These are phyloP conservation scores for Heracleum sosnowskyi DNA, from an alignment of 129 eudicot genomes.

Conservation along the genomic window DNA sequence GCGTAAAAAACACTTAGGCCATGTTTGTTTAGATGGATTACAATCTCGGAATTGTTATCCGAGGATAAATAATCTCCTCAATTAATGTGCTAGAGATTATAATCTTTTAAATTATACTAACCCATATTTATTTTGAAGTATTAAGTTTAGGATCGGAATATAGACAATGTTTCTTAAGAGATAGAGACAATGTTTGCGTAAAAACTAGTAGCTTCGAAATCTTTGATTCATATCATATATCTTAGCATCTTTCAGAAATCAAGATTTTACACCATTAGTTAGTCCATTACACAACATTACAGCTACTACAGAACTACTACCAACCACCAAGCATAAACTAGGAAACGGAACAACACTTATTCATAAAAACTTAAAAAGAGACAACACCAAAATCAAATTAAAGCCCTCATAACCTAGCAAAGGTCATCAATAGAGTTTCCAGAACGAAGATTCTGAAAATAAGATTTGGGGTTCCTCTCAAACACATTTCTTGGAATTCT, in stretches of 20 bases:
- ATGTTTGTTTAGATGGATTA: no score
- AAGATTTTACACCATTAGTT: background rate
- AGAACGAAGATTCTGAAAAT: constrained; percentile 20
- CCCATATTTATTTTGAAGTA: no score
- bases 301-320: background rate
- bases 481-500: constrained; percentile 21
- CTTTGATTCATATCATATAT: background rate
- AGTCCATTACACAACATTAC: background rate
- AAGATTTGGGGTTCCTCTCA: constrained; percentile 20
- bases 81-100: no score
- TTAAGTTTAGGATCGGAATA: no score
- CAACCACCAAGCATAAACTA: background rate
- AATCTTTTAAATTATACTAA: no score
- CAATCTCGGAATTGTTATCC: no score
- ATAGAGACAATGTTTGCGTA: no score
- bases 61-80: no score
- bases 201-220: no score
- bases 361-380: background rate
- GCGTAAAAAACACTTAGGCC: no score
- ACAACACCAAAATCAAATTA: background rate
- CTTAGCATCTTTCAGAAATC: background rate
- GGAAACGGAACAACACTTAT: background rate
- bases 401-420: background rate
- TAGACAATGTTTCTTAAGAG: no score
- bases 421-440: background rate